These are phyloP conservation scores for Takashimella koratensis DNA, from an alignment of 1,284 basidiomycete species.

Conservation along the genomic window DNA sequence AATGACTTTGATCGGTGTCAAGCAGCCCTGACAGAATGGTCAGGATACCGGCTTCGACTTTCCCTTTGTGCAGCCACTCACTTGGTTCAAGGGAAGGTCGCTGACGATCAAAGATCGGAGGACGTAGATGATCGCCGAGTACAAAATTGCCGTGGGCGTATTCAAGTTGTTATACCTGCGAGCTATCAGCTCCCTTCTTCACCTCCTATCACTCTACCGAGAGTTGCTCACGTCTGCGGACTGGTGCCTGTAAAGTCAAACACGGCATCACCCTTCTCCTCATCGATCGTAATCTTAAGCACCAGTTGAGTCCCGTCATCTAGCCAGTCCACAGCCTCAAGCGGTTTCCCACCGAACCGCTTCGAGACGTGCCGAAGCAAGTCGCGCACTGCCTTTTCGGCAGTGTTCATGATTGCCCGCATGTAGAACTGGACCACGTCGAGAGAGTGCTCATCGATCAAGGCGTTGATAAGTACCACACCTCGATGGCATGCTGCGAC, in stretches of 20 bases:
- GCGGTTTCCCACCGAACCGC: conserved; percentile 63
- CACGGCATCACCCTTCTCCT: conserved; percentile 70
- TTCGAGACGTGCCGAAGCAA: conserved; percentile 72
- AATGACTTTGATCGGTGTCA: conserved; percentile 37
- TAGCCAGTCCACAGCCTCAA: conserved; percentile 52
- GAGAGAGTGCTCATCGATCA: conserved; percentile 53
- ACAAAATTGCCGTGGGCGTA: conserved; percentile 74
- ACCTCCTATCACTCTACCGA: not conserved
- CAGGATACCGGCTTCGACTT: too few relatives aligned
- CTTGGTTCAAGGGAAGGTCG: conserved; percentile 67
- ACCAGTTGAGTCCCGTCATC: conserved; percentile 38
- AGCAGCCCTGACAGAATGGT: conserved; percentile 27
- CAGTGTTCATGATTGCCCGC: conserved; percentile 83
- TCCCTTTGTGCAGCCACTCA: not conserved
- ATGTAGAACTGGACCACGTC: conserved; percentile 59
- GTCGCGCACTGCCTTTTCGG: conserved; percentile 80
- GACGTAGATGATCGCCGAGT: conserved; percentile 90
- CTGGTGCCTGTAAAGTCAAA: conserved; percentile 88
- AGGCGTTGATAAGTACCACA: conserved; percentile 31
- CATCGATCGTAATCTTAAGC: conserved; percentile 77
- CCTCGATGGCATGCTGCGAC: conserved; percentile 42
- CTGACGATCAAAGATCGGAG: conserved; percentile 87
- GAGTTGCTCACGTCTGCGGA: conserved; percentile 66
- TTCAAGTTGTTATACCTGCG: conserved; percentile 28
- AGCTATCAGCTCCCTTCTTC: not conserved